Evolutionary conservation across 345 rosid species (phyloP).

Genomic region (Stellera chamaejasme): DNA sequence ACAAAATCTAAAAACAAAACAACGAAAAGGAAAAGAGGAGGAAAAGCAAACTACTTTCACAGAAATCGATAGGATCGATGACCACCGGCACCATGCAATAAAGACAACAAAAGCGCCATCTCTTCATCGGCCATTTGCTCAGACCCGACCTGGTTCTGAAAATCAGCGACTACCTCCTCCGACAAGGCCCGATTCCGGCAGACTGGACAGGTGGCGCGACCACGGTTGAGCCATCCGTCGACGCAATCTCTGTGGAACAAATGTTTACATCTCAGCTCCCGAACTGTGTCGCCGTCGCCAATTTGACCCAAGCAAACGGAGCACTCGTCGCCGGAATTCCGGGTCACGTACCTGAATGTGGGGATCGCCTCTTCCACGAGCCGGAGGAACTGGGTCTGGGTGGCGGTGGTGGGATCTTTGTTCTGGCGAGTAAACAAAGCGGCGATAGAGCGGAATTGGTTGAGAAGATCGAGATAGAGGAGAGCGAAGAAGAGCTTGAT

Average conservation of each 20-base stretch:
- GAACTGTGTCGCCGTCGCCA: constrained; percentile 31
- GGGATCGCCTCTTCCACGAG: constrained; percentile 33
- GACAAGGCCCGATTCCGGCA: constrained; percentile 43
- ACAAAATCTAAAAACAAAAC: no score
- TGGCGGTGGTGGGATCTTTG: not conserved
- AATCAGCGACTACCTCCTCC: constrained; percentile 28
- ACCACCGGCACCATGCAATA: no score
- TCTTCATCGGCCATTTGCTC: constrained; percentile 10
- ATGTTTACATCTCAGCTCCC: constrained; percentile 36
- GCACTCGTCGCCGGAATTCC: constrained; percentile 14
- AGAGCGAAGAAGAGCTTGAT: constrained; percentile 25
- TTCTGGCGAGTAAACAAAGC: not conserved
- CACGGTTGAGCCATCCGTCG: constrained; percentile 37
- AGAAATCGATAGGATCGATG: no score
- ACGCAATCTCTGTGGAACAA: constrained; percentile 43
- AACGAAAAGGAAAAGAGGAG: no score
- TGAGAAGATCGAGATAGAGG: constrained; percentile 18
- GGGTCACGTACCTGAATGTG: constrained; percentile 13
- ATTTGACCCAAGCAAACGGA: constrained; percentile 36
- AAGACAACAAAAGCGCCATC: no score
- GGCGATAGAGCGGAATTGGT: constrained; percentile 22
- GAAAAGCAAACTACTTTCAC: no score
- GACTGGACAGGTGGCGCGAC: constrained; percentile 41
- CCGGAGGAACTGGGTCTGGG: constrained; percentile 25
- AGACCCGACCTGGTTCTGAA: constrained; percentile 12